Evolutionary conservation across 768 basidiomycete species (phyloP).

Genomic region (Hericium erinaceus): DNA sequence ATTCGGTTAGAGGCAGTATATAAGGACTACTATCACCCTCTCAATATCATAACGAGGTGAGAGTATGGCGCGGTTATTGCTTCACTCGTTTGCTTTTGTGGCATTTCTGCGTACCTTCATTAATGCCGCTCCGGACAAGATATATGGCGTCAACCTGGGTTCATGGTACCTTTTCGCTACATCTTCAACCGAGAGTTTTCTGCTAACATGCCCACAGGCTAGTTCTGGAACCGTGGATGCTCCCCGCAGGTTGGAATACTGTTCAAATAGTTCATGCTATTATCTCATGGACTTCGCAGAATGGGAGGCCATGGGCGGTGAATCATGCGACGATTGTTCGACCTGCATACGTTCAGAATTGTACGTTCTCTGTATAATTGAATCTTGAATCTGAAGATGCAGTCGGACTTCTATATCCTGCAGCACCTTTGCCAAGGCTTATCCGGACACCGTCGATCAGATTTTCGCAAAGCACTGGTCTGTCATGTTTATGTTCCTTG

Average conservation of each 20-base stretch:
- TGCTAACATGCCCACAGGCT: conserved; percentile 37
- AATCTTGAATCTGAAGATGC: background rate
- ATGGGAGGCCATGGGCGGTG: conserved; percentile 69
- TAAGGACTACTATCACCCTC: no score
- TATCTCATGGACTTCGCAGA: conserved; percentile 25
- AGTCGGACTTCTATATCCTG: background rate
- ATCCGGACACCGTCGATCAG: conserved; percentile 46
- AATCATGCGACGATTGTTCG: conserved; percentile 49
- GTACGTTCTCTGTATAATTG: conserved; percentile 27
- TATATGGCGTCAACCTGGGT: conserved; percentile 67
- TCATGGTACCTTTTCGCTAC: conserved; percentile 36
- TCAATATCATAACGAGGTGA: no score
- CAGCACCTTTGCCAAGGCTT: conserved; percentile 53
- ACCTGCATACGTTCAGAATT: conserved; percentile 61
- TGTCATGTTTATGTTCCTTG: background rate
- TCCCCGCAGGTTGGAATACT: conserved; percentile 42
- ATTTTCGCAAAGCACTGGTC: conserved; percentile 62
- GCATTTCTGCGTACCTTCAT: no score
- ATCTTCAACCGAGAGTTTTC: background rate
- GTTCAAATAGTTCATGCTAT: background rate
- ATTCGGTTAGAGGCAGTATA: no score
- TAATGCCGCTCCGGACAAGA: conserved; percentile 27
- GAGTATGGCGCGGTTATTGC: no score
- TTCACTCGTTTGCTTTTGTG: no score
- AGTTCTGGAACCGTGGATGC: conserved; percentile 76